Base-by-base conservation (phyloP, 1,139 yeast genomes). In the Scheffersomyces stambukii region DNA sequence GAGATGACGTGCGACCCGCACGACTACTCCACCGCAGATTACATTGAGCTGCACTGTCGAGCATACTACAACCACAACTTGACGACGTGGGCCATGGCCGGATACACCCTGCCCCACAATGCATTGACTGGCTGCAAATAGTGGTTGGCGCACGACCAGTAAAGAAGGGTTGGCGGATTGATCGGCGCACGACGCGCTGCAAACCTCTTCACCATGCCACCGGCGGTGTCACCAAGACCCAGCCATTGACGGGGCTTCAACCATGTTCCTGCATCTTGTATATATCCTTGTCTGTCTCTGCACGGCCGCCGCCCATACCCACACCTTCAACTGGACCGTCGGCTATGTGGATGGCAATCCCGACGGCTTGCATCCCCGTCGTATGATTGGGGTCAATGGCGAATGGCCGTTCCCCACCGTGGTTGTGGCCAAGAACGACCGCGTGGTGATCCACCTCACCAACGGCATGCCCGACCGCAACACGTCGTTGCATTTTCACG, bases 401-500 rank as follows among this genome's bases (percentile, higher is more conserved):
- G 64, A 75, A 39, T 88, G 85, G 79, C 97, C 97, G 21, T 71
- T 88, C 66, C 97, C 97, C 4, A 70, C 71, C 11, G 62, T 89
- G 37, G 64, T 75, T 24, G 83, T 84, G 34, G 67, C 70, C 39
- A 77, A 73, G 48, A 89, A 93, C 42, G 97, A 89, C 60, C 64
- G 81, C n/a, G 67, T 89, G 16, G 57, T 77, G 31, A 61, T 86
- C 20, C 71, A 79, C 48, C 60, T 86, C 52, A 74, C 74, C 35
- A 89, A 89, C 50, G 82, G 79, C 14, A 71, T 89, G 35, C 66
- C 60, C 23, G 75, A 75, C 44, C 60, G 69, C 27, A 81, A 81
- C 57, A 81, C 95, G 5, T 65, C 91, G 5, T 59, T 89, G 47
- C 97, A 89, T 58, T 85, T 84, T 75, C 97, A 89, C 60, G 97